These are phyloP conservation scores for Bipolaris oryzae DNA, from an alignment of 2,329 filamentous ascomycete species.

Conservation along the genomic window DNA sequence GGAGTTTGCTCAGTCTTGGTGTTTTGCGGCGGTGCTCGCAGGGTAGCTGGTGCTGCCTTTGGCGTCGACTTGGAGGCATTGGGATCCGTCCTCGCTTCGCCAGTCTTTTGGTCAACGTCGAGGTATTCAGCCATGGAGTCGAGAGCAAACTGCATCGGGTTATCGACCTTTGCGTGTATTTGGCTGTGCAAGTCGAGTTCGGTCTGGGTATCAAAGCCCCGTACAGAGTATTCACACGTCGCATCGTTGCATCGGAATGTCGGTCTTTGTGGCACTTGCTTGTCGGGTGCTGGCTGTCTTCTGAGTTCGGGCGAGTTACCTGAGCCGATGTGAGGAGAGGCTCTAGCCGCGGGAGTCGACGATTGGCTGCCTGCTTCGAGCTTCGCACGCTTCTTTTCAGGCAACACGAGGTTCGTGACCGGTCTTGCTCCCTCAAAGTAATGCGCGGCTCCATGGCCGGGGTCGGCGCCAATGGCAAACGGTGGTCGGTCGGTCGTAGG, in stretches of 20 bases:
- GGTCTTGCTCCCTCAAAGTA: constrained; percentile 58
- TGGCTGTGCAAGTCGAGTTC: constrained; percentile 63
- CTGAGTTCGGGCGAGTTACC: constrained; percentile 54
- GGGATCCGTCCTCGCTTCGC: constrained; percentile 39
- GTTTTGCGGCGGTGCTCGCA: constrained; percentile 33
- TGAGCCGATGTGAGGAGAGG: constrained; percentile 48
- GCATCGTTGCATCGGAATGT: constrained; percentile 60
- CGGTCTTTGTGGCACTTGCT: constrained; percentile 51
- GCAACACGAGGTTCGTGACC: constrained; percentile 64
- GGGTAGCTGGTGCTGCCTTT: constrained; percentile 30
- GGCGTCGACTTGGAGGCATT: constrained; percentile 28
- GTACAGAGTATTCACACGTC: constrained; percentile 60
- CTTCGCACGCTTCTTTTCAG: constrained; percentile 63
- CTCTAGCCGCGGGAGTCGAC: constrained; percentile 50
- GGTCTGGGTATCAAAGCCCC: constrained; percentile 61
- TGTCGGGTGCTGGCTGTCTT: constrained; percentile 51
- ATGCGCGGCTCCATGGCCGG: constrained; percentile 63
- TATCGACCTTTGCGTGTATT: constrained; percentile 59
- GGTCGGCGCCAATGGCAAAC: constrained; percentile 57
- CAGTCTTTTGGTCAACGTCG: constrained; percentile 56
- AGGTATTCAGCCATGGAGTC: constrained; percentile 59
- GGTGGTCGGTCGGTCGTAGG: constrained; percentile 60
- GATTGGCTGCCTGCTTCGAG: constrained; percentile 49
- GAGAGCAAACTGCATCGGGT: constrained; percentile 63
- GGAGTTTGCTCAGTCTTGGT: constrained; percentile 45